Percentiles rank a stretch among this genome's conserved stretches.
These are phyloP conservation scores for Pogostemon cablin DNA, from an alignment of 257 asterid genomes.

Conservation along the genomic window DNA sequence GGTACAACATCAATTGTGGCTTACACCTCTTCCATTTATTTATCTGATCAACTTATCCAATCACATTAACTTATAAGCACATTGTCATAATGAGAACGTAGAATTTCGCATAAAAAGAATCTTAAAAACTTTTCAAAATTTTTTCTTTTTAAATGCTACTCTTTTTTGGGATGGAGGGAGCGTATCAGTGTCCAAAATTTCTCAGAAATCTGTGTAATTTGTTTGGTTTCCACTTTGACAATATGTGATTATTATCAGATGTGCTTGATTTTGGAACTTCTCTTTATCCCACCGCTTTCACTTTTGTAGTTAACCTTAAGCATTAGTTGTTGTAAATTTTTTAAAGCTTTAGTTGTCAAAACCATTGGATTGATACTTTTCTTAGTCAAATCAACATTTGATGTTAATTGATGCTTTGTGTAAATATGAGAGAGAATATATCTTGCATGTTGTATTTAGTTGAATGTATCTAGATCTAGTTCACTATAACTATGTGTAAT, in stretches of 20 bases:
- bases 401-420: not conserved
- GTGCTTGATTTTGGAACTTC: conserved; percentile 6
- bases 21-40: not conserved
- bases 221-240: conserved; percentile 12
- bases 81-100: not conserved
- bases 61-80: not conserved
- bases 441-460: not conserved
- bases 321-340: not conserved
- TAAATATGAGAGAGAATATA: not conserved
- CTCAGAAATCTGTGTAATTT: conserved; percentile 1
- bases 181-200: not conserved
- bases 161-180: not conserved
- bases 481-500: conserved; percentile 1
- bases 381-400: conserved; percentile 3
- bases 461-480: not conserved
- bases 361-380: not conserved
- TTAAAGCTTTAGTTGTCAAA: not conserved
- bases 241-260: conserved; percentile 3
- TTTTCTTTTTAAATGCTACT: not conserved
- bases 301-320: not conserved
- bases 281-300: not conserved
- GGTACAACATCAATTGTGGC: not conserved
- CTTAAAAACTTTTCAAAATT: not conserved
- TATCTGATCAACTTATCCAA: not conserved
- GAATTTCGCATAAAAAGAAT: not conserved